These are phyloP conservation scores for Moniliella sp. DNA, from an alignment of 1,284 basidiomycete species.

Conservation along the genomic window DNA sequence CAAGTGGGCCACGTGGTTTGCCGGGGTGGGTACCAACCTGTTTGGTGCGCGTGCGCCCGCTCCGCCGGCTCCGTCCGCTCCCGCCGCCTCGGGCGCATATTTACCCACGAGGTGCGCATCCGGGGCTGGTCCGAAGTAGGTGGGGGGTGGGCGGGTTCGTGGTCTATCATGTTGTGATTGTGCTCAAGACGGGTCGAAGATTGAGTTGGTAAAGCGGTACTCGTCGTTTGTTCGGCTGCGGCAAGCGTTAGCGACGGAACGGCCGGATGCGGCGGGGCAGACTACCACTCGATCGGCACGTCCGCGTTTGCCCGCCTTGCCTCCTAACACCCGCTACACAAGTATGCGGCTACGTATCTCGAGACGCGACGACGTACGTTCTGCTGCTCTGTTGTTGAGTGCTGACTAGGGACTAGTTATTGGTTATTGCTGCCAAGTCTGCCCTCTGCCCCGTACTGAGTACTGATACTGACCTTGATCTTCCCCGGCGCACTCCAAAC, in stretches of 20 bases:
- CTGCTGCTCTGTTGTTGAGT: too few relatives aligned
- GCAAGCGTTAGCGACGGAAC: conserved; percentile 1
- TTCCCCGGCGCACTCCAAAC: too few relatives aligned
- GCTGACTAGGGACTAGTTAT: too few relatives aligned
- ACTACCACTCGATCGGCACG: background rate
- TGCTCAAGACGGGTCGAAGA: conserved; percentile 7
- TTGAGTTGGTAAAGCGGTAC: conserved; percentile 10
- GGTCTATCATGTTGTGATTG: conserved; percentile 15
- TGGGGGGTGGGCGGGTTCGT: conserved; percentile 16
- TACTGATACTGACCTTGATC: too few relatives aligned
- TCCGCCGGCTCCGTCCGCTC: too few relatives aligned
- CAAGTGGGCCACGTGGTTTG: too few relatives aligned
- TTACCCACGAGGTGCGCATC: conserved; percentile 14
- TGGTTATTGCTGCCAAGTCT: too few relatives aligned
- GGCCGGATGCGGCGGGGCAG: background rate
- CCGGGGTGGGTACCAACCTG: too few relatives aligned
- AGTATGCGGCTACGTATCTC: conserved; percentile 17
- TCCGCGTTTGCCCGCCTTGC: conserved; percentile 9
- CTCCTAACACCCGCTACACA: conserved; percentile 13
- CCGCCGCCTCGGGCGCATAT: conserved; percentile 2
- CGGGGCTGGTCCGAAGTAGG: conserved; percentile 23
- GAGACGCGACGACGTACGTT: conserved; percentile 16
- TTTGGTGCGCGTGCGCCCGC: too few relatives aligned
- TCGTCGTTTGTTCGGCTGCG: conserved; percentile 11
- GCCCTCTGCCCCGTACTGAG: too few relatives aligned